phyloP scores from a whole-genome alignment of 257 asterid genomes.

The Solanum paucissectum region DNA sequence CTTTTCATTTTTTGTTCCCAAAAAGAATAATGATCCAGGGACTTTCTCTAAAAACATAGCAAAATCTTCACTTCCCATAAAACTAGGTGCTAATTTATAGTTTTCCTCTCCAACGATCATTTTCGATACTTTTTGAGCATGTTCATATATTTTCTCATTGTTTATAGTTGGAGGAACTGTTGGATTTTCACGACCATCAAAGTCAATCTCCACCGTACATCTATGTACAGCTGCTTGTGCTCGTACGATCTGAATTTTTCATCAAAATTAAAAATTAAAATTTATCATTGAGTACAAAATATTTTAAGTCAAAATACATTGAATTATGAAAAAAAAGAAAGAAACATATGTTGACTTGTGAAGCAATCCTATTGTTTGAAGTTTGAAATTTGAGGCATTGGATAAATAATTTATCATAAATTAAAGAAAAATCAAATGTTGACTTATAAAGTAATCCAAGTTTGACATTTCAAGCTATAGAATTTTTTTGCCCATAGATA shows the following conservation, averaged over 20 bases:
- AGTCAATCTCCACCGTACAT: constrained; percentile 27
- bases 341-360: not conserved
- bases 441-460: not conserved
- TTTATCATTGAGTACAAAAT: not conserved
- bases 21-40: constrained; percentile 19
- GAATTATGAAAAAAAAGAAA: not conserved
- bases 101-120: constrained; percentile 31
- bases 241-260: constrained; percentile 17
- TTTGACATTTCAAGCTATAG: not conserved
- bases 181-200: constrained; percentile 30
- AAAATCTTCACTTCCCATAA: constrained; percentile 56
- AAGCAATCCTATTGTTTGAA: not conserved
- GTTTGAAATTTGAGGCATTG: not conserved
- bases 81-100: constrained; percentile 15
- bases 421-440: not conserved
- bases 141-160: constrained; percentile 19
- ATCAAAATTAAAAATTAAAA: not conserved
- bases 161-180: constrained; percentile 42
- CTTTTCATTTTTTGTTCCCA: constrained; percentile 30
- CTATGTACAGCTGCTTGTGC: constrained; percentile 32
- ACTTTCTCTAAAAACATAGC: constrained; percentile 32
- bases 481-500: not conserved
- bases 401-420: not conserved
- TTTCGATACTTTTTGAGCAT: constrained; percentile 13
- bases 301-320: not conserved